Evolutionary conservation across 1,139 yeast genomes (phyloP).

Genomic region (Suzukiozyma palmioleophila): DNA sequence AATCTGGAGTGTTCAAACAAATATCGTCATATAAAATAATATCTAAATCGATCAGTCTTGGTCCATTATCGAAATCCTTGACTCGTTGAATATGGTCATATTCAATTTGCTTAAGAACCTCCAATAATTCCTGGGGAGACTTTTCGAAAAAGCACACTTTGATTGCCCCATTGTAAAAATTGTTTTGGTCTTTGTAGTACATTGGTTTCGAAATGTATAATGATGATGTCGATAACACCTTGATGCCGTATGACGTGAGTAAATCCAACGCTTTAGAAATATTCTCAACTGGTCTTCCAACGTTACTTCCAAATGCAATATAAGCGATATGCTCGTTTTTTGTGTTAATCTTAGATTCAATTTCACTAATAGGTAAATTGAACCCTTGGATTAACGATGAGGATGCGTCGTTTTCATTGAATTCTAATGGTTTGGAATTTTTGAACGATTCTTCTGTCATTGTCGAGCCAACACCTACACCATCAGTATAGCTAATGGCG

Average conservation of each 20-base stretch:
- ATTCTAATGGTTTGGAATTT: conserved; percentile 21
- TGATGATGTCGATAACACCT: conserved; percentile 63
- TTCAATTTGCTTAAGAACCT: conserved; percentile 68
- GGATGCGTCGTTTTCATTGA: conserved; percentile 1
- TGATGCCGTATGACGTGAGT: conserved; percentile 40
- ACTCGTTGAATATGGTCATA: conserved; percentile 66
- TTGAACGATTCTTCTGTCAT: conserved; percentile 39
- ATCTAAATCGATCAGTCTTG: conserved; percentile 86
- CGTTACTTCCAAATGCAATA: conserved; percentile 87
- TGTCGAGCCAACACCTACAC: conserved; percentile 79
- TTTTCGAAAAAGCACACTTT: conserved; percentile 49
- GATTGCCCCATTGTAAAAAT: conserved; percentile 80
- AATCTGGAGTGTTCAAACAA: conserved; percentile 49
- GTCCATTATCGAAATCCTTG: conserved; percentile 83
- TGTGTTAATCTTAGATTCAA: conserved; percentile 11
- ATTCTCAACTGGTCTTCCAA: conserved; percentile 65
- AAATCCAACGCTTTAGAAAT: conserved; percentile 54
- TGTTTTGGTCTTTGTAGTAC: conserved; percentile 79
- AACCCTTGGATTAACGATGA: conserved; percentile 13
- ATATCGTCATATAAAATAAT: conserved; percentile 67
- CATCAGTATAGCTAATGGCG: conserved; percentile 81
- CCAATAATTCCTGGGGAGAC: conserved; percentile 61
- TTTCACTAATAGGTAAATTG: conserved; percentile 29
- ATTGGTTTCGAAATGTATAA: conserved; percentile 88
- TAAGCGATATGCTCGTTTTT: conserved; percentile 50